phyloP scores from a whole-genome alignment of 305 asterid genomes.

The Fraxinus angustifolia region DNA sequence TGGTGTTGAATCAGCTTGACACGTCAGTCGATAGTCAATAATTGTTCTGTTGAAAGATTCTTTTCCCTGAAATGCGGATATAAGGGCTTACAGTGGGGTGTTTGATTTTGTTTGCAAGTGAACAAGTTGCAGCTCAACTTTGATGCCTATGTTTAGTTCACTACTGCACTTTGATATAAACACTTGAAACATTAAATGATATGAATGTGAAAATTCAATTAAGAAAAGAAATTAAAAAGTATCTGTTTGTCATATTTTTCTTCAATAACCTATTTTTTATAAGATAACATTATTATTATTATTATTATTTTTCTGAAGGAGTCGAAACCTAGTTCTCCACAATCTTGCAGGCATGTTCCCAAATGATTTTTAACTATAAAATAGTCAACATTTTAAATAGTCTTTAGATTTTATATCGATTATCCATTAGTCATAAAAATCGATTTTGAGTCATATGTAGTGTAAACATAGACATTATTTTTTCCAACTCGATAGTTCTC shows the following conservation, averaged over 20 bases:
- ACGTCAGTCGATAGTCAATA: background rate
- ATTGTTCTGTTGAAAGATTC: slow-evolving; percentile 24
- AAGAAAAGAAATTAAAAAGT: too few relatives aligned
- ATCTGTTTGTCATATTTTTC: background rate
- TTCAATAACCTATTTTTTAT: too few relatives aligned
- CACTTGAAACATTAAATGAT: background rate
- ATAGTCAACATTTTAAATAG: too few relatives aligned
- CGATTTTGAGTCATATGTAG: background rate
- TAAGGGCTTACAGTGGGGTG: slow-evolving; percentile 11
- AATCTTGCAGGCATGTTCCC: background rate
- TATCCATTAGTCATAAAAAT: background rate
- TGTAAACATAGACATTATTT: background rate
- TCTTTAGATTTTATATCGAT: background rate
- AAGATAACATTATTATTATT: too few relatives aligned
- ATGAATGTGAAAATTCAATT: background rate
- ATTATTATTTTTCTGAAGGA: background rate
- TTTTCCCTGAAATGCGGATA: slow-evolving; percentile 35
- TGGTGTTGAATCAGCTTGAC: background rate
- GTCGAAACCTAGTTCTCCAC: background rate
- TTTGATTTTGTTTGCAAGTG: slow-evolving; percentile 25
- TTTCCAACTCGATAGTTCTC: too few relatives aligned
- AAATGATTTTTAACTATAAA: too few relatives aligned
- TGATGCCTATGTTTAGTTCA: slow-evolving; percentile 19
- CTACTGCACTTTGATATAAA: background rate
- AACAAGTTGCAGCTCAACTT: slow-evolving; percentile 20